Conservation (phyloP, 2,329 filamentous ascomycete species). For the Fusarium algeriense region DNA sequence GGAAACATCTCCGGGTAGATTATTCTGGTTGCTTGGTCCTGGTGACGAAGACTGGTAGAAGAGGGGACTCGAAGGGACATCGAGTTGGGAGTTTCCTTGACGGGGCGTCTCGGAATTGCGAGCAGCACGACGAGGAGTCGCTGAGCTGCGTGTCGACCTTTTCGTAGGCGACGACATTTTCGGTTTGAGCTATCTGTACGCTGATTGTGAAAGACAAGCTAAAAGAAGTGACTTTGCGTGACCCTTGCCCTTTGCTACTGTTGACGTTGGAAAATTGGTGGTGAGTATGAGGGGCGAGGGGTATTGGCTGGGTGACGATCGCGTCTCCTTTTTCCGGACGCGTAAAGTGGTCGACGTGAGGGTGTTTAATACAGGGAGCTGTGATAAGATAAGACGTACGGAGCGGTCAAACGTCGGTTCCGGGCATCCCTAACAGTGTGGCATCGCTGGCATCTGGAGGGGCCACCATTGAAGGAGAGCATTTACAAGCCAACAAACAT, state of each 20-base stretch:
- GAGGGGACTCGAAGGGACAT: slow-evolving; percentile 81
- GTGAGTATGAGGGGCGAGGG: slow-evolving; percentile 45
- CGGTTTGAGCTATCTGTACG: slow-evolving; percentile 7
- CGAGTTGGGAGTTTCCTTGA: slow-evolving; percentile 57
- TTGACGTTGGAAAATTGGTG: slow-evolving; percentile 42
- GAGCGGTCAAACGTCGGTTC: slow-evolving; percentile 51
- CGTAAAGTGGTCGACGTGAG: slow-evolving; percentile 57
- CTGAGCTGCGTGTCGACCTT: slow-evolving; percentile 63
- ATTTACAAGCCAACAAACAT: slow-evolving; percentile 38
- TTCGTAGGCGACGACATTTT: slow-evolving; percentile 60
- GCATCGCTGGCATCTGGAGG: slow-evolving; percentile 50
- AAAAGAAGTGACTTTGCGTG: slow-evolving; percentile 14
- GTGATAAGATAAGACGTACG: slow-evolving; percentile 24
- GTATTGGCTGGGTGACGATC: slow-evolving; percentile 44
- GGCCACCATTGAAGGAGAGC: slow-evolving; percentile 41
- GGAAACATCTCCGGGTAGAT: slow-evolving; percentile 56
- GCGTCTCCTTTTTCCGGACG: slow-evolving; percentile 47
- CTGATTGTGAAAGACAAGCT: slow-evolving; percentile 22
- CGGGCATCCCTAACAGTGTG: slow-evolving; percentile 38
- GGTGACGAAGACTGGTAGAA: slow-evolving; percentile 72
- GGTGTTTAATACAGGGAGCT: background rate
- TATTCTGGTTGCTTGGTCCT: slow-evolving; percentile 45
- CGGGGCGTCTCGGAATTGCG: slow-evolving; percentile 62
- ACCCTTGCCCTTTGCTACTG: slow-evolving; percentile 31
- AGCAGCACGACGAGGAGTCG: slow-evolving; percentile 56